Conservation (phyloP, 2,329 filamentous ascomycete genomes). For the Pyricularia grisea region DNA sequence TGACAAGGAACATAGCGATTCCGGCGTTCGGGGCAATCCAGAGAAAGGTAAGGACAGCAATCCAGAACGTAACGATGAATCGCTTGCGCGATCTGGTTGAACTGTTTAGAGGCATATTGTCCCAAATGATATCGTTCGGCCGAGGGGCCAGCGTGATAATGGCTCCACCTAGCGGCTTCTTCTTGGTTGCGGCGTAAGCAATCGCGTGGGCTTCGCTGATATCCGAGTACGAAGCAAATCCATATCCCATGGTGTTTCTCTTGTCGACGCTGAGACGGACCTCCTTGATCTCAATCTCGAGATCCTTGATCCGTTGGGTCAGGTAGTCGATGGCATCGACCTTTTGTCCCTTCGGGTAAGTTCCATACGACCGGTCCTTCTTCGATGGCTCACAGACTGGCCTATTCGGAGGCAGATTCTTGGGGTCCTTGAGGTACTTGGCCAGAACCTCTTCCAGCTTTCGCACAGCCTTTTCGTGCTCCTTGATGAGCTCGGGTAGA, state of each 20-base stretch:
- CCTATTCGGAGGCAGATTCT: constrained; percentile 64
- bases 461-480: constrained; percentile 74
- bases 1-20: constrained; percentile 88
- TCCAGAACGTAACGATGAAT: constrained; percentile 77
- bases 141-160: constrained; percentile 71
- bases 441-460: constrained; percentile 76
- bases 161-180: constrained; percentile 71
- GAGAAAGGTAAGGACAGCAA: constrained; percentile 66
- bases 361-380: constrained; percentile 59
- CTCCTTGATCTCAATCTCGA: constrained; percentile 79
- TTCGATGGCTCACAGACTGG: constrained; percentile 75
- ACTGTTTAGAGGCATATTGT: constrained; percentile 70
- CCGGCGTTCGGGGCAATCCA: constrained; percentile 91
- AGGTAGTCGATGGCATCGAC: constrained; percentile 93
- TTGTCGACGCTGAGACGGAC: constrained; percentile 76
- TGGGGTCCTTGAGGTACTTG: constrained; percentile 83
- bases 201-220: constrained; percentile 84
- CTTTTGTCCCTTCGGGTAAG: constrained; percentile 60
- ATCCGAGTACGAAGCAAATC: constrained; percentile 87
- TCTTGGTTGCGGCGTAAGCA: constrained; percentile 71
- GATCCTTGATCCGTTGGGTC: constrained; percentile 69
- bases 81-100: constrained; percentile 61
- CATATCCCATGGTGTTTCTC: constrained; percentile 80
- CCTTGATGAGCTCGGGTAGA: constrained; percentile 72
- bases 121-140: constrained; percentile 92